Evolutionary conservation across 2,329 filamentous ascomycete genomes (phyloP).

Genomic region (Aspergillus versicolor): DNA sequence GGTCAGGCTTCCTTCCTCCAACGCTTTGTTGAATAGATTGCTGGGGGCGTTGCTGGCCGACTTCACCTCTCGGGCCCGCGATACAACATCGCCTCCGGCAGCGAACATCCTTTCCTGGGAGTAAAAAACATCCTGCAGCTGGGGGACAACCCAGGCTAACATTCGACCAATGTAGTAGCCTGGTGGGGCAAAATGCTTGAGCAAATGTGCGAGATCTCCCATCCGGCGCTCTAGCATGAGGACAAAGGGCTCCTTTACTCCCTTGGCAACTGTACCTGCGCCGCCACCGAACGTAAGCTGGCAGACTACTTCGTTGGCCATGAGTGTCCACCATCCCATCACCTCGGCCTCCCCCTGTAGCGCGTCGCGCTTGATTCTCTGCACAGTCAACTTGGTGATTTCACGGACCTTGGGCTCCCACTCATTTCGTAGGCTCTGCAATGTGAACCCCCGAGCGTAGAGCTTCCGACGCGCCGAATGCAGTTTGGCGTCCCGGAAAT

Average conservation of each 20-base stretch:
- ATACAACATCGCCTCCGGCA: neutral
- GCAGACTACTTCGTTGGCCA: constrained; percentile 1
- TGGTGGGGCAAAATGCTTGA: constrained; percentile 1
- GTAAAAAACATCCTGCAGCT: neutral
- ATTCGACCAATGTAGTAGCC: neutral
- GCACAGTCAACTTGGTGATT: neutral
- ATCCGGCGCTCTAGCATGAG: constrained; percentile 4
- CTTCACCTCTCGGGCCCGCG: neutral
- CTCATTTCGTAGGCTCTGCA: neutral
- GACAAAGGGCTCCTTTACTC: constrained; percentile 1
- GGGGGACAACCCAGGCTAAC: neutral
- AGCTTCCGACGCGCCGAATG: constrained; percentile 4
- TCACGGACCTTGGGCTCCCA: neutral
- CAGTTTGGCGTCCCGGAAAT: neutral
- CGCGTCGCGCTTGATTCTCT: neutral
- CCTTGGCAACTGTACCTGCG: neutral
- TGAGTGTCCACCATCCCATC: constrained; percentile 5
- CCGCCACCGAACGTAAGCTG: constrained; percentile 2
- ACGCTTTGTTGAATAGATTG: constrained; percentile 2
- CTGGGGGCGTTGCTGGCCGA: neutral
- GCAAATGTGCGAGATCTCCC: constrained; percentile 2
- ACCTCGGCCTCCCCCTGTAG: neutral
- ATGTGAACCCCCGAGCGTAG: neutral
- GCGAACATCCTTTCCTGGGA: constrained; percentile 3
- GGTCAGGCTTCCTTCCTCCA: neutral